These are phyloP conservation scores for Boletus smithii DNA, from an alignment of 1,284 basidiomycete species.

Conservation along the genomic window DNA sequence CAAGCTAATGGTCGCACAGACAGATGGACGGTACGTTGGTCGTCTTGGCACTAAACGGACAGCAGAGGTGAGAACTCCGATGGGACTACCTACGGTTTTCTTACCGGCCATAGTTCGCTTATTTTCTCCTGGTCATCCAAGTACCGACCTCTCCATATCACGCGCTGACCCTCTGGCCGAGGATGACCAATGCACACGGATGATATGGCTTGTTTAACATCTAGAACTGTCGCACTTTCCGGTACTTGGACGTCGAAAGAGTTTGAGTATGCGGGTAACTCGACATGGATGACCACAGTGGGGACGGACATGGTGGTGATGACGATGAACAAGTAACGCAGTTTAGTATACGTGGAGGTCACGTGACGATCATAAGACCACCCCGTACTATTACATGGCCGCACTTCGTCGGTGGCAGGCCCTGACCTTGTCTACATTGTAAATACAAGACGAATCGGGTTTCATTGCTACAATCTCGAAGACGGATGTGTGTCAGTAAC, in stretches of 20 bases:
- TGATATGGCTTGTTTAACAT: constrained; percentile 67
- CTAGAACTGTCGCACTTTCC: constrained; percentile 47
- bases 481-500: too few relatives aligned
- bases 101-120: constrained; percentile 65
- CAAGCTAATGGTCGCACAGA: constrained; percentile 75
- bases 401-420: too few relatives aligned
- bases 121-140: constrained; percentile 64
- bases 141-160: constrained; percentile 71
- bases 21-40: constrained; percentile 63
- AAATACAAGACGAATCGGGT: too few relatives aligned
- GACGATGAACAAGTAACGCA: not conserved
- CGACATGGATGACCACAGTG: constrained; percentile 57
- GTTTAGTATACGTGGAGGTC: constrained; percentile 32
- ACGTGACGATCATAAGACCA: constrained; percentile 21
- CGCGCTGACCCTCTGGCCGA: constrained; percentile 61
- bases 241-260: constrained; percentile 60
- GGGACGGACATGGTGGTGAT: constrained; percentile 37
- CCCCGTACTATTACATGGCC: too few relatives aligned
- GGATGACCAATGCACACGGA: constrained; percentile 62
- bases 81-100: constrained; percentile 19
- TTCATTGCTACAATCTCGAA: too few relatives aligned
- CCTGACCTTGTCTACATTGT: too few relatives aligned
- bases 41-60: constrained; percentile 46
- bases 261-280: constrained; percentile 67
- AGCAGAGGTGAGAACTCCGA: constrained; percentile 11